phyloP scores from a whole-genome alignment of 2,329 filamentous ascomycete species.

The Ceratocystis smalleyi region DNA sequence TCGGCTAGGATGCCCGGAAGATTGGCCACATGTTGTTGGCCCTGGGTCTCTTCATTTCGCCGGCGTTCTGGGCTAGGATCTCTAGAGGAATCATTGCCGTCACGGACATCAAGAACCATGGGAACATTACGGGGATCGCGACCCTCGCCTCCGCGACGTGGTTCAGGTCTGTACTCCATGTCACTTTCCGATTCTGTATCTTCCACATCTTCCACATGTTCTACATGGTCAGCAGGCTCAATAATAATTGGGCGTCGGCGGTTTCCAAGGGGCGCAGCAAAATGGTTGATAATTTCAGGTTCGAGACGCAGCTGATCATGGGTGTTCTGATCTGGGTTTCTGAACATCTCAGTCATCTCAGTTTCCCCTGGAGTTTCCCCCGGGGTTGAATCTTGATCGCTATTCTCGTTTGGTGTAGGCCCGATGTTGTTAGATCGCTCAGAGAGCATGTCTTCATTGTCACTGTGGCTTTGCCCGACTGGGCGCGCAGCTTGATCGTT shows the following conservation, averaged over 20 bases:
- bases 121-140: background rate
- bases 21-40: slow-evolving; percentile 1
- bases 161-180: slow-evolving; percentile 13
- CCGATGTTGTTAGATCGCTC: background rate
- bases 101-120: background rate
- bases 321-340: background rate
- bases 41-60: background rate
- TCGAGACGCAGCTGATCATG: background rate
- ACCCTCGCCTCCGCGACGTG: slow-evolving; percentile 2
- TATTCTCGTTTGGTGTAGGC: background rate
- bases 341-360: background rate
- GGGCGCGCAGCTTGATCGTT: background rate
- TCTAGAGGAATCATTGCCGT: background rate
- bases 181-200: slow-evolving; percentile 15
- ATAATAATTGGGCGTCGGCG: background rate
- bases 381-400: background rate
- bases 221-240: slow-evolving; percentile 7
- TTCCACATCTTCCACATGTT: slow-evolving; percentile 15
- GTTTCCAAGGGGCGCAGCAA: background rate
- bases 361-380: background rate
- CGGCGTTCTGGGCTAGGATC: background rate
- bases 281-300: background rate
- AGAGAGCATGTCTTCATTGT: slow-evolving; percentile 1
- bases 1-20: slow-evolving; percentile 30
- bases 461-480: background rate